phyloP scores from a whole-genome alignment of 345 rosid genomes.

The Populus davidiana region DNA sequence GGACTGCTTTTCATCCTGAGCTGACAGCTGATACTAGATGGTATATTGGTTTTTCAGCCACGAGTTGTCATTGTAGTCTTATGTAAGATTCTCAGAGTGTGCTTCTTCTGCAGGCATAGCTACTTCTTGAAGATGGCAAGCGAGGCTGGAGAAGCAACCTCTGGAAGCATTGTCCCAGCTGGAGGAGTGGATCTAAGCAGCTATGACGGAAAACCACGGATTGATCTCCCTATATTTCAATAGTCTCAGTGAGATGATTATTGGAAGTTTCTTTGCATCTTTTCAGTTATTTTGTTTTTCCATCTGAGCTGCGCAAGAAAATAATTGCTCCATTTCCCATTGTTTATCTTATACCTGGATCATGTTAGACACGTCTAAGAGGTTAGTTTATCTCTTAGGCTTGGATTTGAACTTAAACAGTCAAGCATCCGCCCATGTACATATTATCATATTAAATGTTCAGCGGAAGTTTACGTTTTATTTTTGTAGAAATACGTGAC shows the following conservation, averaged over 20 bases:
- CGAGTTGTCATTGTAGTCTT: not conserved
- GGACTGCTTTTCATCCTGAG: slow-evolving; percentile 96
- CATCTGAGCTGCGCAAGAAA: not conserved
- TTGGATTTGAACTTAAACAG: not conserved
- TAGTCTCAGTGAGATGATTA: slow-evolving; percentile 12
- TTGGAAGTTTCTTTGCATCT: not conserved
- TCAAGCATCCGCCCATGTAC: not conserved
- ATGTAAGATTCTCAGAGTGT: slow-evolving; percentile 8
- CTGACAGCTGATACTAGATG: slow-evolving; percentile 90
- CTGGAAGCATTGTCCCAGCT: slow-evolving; percentile 42
- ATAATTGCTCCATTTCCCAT: not conserved
- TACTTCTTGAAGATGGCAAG: slow-evolving; percentile 77
- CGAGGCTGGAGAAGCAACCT: slow-evolving; percentile 50
- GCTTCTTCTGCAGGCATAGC: slow-evolving; percentile 63
- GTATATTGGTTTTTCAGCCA: slow-evolving; percentile 32
- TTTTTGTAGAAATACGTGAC: not conserved
- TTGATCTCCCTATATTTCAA: slow-evolving; percentile 71
- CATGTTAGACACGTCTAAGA: not conserved
- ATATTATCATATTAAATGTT: not conserved
- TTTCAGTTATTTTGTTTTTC: not conserved
- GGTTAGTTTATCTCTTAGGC: not conserved
- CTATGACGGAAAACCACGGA: slow-evolving; percentile 41
- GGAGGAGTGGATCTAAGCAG: slow-evolving; percentile 39
- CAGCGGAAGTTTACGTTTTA: not conserved
- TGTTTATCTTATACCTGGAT: not conserved